Evolutionary conservation across 345 rosid genomes (phyloP).

Genomic region (Triadica sebifera): DNA sequence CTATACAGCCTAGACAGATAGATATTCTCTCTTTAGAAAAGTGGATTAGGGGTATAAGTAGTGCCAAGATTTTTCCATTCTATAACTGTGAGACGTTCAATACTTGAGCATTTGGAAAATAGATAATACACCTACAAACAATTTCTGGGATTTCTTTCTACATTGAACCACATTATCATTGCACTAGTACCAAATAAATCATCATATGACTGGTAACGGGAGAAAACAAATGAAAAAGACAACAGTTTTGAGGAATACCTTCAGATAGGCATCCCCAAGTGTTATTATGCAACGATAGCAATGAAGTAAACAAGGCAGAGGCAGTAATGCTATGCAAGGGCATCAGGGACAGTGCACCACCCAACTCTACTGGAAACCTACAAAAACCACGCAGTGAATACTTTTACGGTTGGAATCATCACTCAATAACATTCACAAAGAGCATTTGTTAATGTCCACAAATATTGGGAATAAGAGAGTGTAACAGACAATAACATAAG

Average conservation of each 20-base stretch:
- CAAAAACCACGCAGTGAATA: constrained; percentile 6
- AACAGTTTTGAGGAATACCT: constrained; percentile 40
- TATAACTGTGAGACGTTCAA: no score
- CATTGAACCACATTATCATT: background rate
- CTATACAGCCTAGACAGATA: no score
- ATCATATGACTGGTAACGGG: constrained; percentile 2
- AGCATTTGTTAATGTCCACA: background rate
- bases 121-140: no score
- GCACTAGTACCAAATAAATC: background rate
- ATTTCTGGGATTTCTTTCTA: no score
- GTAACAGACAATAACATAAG: background rate
- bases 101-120: no score
- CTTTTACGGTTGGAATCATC: background rate
- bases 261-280: constrained; percentile 90
- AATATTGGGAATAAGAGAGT: background rate
- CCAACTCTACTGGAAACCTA: constrained; percentile 77
- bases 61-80: no score
- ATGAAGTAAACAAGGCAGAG: constrained; percentile 80
- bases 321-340: constrained; percentile 89
- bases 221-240: no score
- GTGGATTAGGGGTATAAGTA: no score
- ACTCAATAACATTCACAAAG: background rate
- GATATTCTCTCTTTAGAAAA: no score
- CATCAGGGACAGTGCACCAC: constrained; percentile 66
- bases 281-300: constrained; percentile 65